phyloP scores from a whole-genome alignment of 805 yeast species.

The Danielia oregonensis region DNA sequence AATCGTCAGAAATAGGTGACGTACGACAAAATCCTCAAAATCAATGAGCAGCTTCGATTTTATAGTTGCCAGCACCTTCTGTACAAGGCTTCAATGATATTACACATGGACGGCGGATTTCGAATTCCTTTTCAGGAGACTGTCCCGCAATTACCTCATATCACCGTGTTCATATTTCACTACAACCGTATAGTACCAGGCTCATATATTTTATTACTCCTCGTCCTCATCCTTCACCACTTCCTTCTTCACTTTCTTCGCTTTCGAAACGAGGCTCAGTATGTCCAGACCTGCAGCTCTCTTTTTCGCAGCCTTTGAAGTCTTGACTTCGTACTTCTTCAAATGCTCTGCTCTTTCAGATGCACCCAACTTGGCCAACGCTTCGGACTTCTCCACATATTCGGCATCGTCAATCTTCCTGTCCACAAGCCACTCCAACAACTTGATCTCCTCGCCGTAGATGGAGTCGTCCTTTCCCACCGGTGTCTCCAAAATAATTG shows the following conservation, averaged over 20 bases:
- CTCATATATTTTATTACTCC: too few species aligned
- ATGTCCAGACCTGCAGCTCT: constrained; percentile 18
- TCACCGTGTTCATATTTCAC: too few species aligned
- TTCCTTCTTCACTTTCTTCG: constrained; percentile 16
- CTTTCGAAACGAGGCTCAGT: constrained; percentile 14
- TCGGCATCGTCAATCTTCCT: constrained; percentile 52
- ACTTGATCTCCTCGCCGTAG: constrained; percentile 78
- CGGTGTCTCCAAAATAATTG: constrained; percentile 88
- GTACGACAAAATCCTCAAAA: too few species aligned
- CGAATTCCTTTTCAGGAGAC: too few species aligned
- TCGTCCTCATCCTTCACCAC: neutral
- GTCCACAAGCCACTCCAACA: constrained; percentile 78
- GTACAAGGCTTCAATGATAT: too few species aligned
- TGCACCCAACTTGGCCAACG: constrained; percentile 57
- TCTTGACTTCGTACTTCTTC: constrained; percentile 59
- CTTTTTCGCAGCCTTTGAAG: constrained; percentile 25
- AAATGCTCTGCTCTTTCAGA: constrained; percentile 67
- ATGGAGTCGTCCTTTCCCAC: constrained; percentile 57
- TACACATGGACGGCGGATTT: too few species aligned
- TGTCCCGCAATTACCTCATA: too few species aligned
- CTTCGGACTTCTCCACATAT: constrained; percentile 43
- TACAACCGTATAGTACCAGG: too few species aligned
- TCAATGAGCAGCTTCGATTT: too few species aligned
- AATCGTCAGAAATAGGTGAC: too few species aligned
- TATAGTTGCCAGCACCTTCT: too few species aligned